These are phyloP conservation scores for Trichomonas tenax DNA, from an alignment of 208 protist genomes.

Conservation along the genomic window DNA sequence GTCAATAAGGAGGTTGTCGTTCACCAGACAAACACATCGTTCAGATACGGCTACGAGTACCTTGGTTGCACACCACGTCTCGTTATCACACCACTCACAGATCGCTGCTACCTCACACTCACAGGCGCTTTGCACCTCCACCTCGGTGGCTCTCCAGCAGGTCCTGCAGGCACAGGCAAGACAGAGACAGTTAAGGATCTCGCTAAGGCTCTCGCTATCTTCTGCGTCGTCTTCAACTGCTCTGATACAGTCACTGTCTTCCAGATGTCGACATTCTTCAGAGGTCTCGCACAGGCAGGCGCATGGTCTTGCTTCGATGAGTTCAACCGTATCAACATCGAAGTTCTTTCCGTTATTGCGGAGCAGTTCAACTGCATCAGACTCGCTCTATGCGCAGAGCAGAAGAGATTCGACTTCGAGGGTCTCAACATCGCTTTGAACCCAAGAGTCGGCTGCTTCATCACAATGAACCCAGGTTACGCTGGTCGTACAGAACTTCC, in stretches of 20 bases:
- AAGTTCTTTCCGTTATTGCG: slow-evolving; percentile 89
- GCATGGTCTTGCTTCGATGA: slow-evolving; percentile 92
- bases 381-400: slow-evolving; percentile 60
- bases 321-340: slow-evolving; percentile 95
- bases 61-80: slow-evolving; percentile 48
- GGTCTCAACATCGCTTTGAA: slow-evolving; percentile 73
- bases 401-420: slow-evolving; percentile 74
- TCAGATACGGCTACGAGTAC: slow-evolving; percentile 46
- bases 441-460: slow-evolving; percentile 75
- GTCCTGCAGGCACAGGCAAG: slow-evolving; percentile 56
- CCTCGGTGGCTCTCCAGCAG: slow-evolving; percentile 50
- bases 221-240: slow-evolving; percentile 62
- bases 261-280: slow-evolving; percentile 87
- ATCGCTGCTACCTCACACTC: slow-evolving; percentile 58
- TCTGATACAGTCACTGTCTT: slow-evolving; percentile 49
- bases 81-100: slow-evolving; percentile 46
- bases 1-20: slow-evolving; percentile 45
- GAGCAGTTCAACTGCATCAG: slow-evolving; percentile 83
- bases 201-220: slow-evolving; percentile 48
- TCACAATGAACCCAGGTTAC: slow-evolving; percentile 98
- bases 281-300: slow-evolving; percentile 78
- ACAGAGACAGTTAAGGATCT: slow-evolving; percentile 56
- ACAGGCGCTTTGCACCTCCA: slow-evolving; percentile 51
- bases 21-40: slow-evolving; percentile 36
- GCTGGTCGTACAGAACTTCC: slow-evolving; percentile 89